Conservation (phyloP, 116 monocot genomes). For the Cymodocea nodosa region DNA sequence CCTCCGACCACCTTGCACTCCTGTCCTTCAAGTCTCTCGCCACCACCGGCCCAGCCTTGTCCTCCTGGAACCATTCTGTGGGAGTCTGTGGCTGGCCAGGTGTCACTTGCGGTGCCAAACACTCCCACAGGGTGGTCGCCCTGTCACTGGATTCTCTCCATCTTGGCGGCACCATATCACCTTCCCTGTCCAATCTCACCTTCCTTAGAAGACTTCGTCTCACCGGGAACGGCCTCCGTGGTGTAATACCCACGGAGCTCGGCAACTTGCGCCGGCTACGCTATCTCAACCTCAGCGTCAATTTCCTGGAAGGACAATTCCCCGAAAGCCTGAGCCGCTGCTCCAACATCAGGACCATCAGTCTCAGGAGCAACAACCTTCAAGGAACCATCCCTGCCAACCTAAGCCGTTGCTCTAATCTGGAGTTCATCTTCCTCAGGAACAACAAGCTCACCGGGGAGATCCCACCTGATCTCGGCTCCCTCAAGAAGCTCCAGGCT, state of each 20-base stretch:
- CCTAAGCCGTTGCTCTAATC: slow-evolving; percentile 7
- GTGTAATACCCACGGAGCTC: slow-evolving; percentile 14
- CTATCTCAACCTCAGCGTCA: slow-evolving; percentile 14
- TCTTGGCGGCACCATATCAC: slow-evolving; percentile 21
- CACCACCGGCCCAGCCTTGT: neutral
- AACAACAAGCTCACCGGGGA: slow-evolving; percentile 8
- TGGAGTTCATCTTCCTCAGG: neutral
- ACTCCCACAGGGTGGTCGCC: slow-evolving; percentile 9
- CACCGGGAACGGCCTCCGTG: slow-evolving; percentile 8
- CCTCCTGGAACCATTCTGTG: slow-evolving; percentile 23
- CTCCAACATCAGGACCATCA: neutral
- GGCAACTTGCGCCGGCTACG: slow-evolving; percentile 15
- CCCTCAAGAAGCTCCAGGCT: neutral
- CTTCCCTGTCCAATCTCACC: slow-evolving; percentile 20
- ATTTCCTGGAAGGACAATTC: slow-evolving; percentile 13
- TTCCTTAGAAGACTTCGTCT: slow-evolving; percentile 20
- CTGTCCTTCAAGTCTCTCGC: neutral
- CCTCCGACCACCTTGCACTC: slow-evolving; percentile 1
- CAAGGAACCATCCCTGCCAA: slow-evolving; percentile 9
- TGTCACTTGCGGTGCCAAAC: slow-evolving; percentile 19
- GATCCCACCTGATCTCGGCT: slow-evolving; percentile 12
- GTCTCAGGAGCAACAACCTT: slow-evolving; percentile 8
- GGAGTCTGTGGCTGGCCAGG: slow-evolving; percentile 24
- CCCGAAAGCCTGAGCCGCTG: slow-evolving; percentile 13
- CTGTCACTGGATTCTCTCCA: slow-evolving; percentile 3